Conservation (phyloP, 306 rosid genomes). For the Fragaria vesca region DNA sequence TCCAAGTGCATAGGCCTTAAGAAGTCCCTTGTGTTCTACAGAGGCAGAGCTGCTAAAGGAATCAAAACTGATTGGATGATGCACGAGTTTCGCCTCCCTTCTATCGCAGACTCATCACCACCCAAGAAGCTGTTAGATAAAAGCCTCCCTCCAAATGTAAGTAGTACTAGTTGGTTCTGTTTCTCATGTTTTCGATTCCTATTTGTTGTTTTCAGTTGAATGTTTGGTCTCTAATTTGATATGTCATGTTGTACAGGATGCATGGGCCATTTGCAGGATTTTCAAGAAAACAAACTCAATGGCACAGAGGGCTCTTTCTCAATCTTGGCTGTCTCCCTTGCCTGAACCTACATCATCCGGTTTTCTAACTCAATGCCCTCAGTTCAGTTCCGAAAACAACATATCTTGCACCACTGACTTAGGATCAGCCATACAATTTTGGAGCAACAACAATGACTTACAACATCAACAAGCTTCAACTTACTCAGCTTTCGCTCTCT, state of each 20-base stretch:
- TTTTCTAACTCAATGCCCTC: slow-evolving; percentile 37
- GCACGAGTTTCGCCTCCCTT: slow-evolving; percentile 83
- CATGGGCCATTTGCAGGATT: slow-evolving; percentile 92
- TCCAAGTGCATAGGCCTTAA: slow-evolving; percentile 71
- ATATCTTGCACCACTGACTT: slow-evolving; percentile 45
- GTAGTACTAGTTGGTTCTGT: neutral
- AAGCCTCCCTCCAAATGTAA: slow-evolving; percentile 52
- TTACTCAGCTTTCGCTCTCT: slow-evolving; percentile 35
- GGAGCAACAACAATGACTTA: slow-evolving; percentile 32
- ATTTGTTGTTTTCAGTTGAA: neutral
- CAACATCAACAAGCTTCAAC: slow-evolving; percentile 32
- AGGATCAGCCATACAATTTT: slow-evolving; percentile 36
- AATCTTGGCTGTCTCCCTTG: slow-evolving; percentile 52
- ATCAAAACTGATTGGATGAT: slow-evolving; percentile 91
- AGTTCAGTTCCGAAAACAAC: slow-evolving; percentile 39
- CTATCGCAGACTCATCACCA: slow-evolving; percentile 30
- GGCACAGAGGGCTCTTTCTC: slow-evolving; percentile 68
- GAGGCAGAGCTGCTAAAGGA: slow-evolving; percentile 79
- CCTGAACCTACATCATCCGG: slow-evolving; percentile 43
- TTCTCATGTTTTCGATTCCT: too few species aligned
- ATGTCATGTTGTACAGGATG: slow-evolving; percentile 47
- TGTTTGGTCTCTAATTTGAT: neutral
- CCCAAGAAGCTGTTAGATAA: slow-evolving; percentile 45
- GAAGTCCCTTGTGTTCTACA: slow-evolving; percentile 82
- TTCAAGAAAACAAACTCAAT: slow-evolving; percentile 70